phyloP scores from a whole-genome alignment of 176 grass and related monocot genomes.

The Lolium multiflorum region DNA sequence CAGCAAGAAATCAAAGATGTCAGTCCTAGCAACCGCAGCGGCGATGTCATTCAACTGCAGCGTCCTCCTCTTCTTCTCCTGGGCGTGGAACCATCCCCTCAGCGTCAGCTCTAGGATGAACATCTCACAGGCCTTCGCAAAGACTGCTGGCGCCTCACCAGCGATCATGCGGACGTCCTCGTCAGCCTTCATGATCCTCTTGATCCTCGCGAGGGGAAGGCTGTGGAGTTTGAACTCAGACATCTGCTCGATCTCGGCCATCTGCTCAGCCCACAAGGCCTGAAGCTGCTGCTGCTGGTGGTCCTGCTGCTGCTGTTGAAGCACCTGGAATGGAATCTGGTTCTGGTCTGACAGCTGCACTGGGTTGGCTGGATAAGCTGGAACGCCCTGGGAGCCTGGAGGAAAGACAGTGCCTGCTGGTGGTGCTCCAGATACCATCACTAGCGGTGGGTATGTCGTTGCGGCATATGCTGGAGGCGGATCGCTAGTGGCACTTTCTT shows the following conservation, averaged over 20 bases:
- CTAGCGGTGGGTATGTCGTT: slow-evolving; percentile 39
- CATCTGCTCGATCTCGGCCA: slow-evolving; percentile 40
- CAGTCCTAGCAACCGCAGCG: neutral
- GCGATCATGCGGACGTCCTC: slow-evolving; percentile 9
- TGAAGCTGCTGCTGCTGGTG: slow-evolving; percentile 58
- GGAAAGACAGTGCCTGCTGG: slow-evolving; percentile 10
- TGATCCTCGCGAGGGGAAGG: neutral
- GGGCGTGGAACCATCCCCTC: neutral
- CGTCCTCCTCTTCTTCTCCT: slow-evolving; percentile 15
- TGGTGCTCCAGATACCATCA: slow-evolving; percentile 39
- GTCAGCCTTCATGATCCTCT: slow-evolving; percentile 12
- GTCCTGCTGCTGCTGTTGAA: slow-evolving; percentile 66
- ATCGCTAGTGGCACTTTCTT: slow-evolving; percentile 27
- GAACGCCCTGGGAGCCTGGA: slow-evolving; percentile 25
- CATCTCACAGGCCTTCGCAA: slow-evolving; percentile 13
- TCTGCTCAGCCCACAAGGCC: slow-evolving; percentile 60
- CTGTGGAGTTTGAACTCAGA: slow-evolving; percentile 8
- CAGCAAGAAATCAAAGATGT: slow-evolving; percentile 19
- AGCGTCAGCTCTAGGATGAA: slow-evolving; percentile 9
- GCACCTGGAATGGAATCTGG: slow-evolving; percentile 61
- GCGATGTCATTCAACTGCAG: neutral
- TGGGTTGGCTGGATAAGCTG: slow-evolving; percentile 36
- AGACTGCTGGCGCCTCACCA: neutral
- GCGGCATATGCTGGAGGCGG: slow-evolving; percentile 40
- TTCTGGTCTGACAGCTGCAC: slow-evolving; percentile 55